Evolutionary conservation across 2,329 filamentous ascomycete species (phyloP).

Genomic region (Pestalotiopsis sp.): DNA sequence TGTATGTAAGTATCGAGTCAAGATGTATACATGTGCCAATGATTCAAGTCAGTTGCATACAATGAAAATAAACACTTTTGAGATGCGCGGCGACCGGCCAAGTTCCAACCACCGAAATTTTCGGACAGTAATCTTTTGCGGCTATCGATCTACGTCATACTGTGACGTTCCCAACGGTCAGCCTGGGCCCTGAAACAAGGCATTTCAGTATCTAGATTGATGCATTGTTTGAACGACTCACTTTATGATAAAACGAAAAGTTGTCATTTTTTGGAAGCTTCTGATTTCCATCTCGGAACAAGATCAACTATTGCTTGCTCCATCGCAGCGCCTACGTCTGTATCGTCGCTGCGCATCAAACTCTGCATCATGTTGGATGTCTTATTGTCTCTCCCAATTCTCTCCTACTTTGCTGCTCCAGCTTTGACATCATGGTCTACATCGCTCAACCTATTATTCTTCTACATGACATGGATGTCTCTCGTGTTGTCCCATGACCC

Average conservation of each 20-base stretch:
- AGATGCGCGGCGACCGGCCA: background rate
- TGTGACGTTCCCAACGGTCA: background rate
- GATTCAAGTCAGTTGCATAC: background rate
- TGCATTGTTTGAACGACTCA: background rate
- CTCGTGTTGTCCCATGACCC: slow-evolving; percentile 78
- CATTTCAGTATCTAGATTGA: background rate
- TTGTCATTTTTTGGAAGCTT: background rate
- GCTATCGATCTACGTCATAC: background rate
- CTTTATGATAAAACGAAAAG: background rate
- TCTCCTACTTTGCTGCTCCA: slow-evolving; percentile 68
- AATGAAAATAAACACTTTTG: background rate
- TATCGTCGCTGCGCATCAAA: background rate
- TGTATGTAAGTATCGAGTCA: background rate
- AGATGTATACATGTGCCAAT: background rate
- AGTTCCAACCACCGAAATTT: background rate
- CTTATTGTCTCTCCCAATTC: slow-evolving; percentile 71
- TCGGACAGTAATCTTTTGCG: background rate
- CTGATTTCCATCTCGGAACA: background rate
- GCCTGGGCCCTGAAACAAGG: background rate
- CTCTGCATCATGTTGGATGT: slow-evolving; percentile 55
- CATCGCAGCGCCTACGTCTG: background rate
- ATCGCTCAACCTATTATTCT: slow-evolving; percentile 83
- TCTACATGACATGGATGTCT: slow-evolving; percentile 88
- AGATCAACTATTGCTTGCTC: background rate
- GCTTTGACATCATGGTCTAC: slow-evolving; percentile 71